Base-by-base conservation (phyloP, 768 basidiomycete genomes). In the Lentinula detonsa region DNA sequence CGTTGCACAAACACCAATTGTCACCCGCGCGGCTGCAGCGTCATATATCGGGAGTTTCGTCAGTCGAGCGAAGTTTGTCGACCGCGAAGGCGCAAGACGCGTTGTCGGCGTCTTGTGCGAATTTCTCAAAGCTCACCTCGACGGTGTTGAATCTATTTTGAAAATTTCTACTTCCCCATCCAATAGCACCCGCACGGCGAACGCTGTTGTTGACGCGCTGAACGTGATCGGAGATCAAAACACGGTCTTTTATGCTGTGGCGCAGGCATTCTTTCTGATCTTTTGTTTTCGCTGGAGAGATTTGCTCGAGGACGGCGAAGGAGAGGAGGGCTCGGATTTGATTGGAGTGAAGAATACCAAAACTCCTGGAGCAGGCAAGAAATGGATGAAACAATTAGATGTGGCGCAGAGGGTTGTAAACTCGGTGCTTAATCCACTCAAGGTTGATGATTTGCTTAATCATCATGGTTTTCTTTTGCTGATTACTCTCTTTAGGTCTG, bases 241-340 rank as follows among this genome's bases (percentile, higher is more conserved):
- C 66, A 84, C 82, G 31, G 83, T 96, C 18, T 98, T 98, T 70
- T 98, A 98, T 70, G 94, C 95, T 2, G 89, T 96, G 35, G 76
- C 86, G 0, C 97, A 98, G 69, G 88, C 95, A 0, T 85, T 95
- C 9, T 95, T 99, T 70, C 81, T 98, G 64, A 93, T 99, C 64
- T 99, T 99, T 72, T 98, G 97, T 72, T 99, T 98, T 75, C 80
- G 97, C 10, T 98, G 96, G 96, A 77, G 92, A 62, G 97, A 98
- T 65, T 75, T 98, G 39, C 71, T 84, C 45, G 83, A 85, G 54
- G 82, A 81, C 21, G 76, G 75, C n/a, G 79, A 83, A 13, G 88
- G 87, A 23, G 82, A 78, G 23, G 81, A 78, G 23, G 83, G 80
- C 40, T 40, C 33, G 76, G 72, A 62, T 70, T 23, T 68, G 66